Conservation (phyloP, 129 eudicot genomes). For the Daucus carota region DH1_v3.0 NC_030386.2:3047501-3048000, state of each 20-base stretch:
- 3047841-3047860: neutral
- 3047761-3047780: neutral
- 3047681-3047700: neutral
- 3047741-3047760: neutral
- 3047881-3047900: neutral
- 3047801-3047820: too few species aligned
- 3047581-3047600: constrained; percentile 84
- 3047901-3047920: neutral
- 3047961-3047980: neutral
- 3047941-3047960: neutral
- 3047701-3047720: neutral
- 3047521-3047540: constrained; percentile 91
- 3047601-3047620: constrained; percentile 85
- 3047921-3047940: neutral
- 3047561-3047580: constrained; percentile 96
- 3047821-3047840: neutral
- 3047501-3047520: constrained; percentile 79
- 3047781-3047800: neutral
- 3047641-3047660: neutral
- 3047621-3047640: constrained; percentile 37
- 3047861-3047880: neutral
- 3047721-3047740: neutral
- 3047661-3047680: neutral
- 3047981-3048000: too few species aligned
- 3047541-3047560: constrained; percentile 96